Evolutionary conservation across 169 alveolate genomes (phyloP).

Genomic region (Plasmodium fragile): DNA sequence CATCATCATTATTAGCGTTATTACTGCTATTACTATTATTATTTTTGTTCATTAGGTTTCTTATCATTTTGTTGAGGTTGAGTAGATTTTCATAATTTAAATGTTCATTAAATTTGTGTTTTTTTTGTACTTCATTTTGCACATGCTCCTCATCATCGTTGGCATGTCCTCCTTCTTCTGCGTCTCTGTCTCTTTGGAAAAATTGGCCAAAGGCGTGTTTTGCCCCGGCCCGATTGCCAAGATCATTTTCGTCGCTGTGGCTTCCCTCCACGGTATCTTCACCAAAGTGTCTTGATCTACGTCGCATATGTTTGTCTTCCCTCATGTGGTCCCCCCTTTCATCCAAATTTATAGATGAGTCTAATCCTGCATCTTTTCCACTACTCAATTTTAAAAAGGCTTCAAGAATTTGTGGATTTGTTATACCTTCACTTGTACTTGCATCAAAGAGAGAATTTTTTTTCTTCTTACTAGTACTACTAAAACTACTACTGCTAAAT

Average conservation of each 20-base stretch:
- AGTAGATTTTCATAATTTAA: conserved; percentile 10
- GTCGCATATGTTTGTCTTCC: neutral
- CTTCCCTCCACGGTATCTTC: neutral
- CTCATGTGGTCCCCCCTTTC: neutral
- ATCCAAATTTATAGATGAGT: neutral
- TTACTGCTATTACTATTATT: neutral
- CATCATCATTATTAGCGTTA: neutral
- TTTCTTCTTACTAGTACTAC: neutral
- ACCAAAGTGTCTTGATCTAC: neutral
- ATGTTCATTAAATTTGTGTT: neutral
- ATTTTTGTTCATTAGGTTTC: conserved; percentile 27
- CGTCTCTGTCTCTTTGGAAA: neutral
- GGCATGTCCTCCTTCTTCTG: neutral
- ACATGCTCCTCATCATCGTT: conserved; percentile 19
- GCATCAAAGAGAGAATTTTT: neutral
- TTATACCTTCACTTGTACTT: neutral
- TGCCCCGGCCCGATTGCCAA: neutral
- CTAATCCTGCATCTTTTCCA: neutral
- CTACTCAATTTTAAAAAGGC: neutral
- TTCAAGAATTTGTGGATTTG: neutral
- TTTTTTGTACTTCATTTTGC: conserved; percentile 38
- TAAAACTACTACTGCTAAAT: neutral
- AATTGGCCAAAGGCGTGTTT: neutral
- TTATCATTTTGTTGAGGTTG: conserved; percentile 47
- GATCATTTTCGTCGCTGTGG: neutral